These are phyloP conservation scores for Syzygium oleosum DNA, from an alignment of 345 rosid species.

Conservation along the genomic window DNA sequence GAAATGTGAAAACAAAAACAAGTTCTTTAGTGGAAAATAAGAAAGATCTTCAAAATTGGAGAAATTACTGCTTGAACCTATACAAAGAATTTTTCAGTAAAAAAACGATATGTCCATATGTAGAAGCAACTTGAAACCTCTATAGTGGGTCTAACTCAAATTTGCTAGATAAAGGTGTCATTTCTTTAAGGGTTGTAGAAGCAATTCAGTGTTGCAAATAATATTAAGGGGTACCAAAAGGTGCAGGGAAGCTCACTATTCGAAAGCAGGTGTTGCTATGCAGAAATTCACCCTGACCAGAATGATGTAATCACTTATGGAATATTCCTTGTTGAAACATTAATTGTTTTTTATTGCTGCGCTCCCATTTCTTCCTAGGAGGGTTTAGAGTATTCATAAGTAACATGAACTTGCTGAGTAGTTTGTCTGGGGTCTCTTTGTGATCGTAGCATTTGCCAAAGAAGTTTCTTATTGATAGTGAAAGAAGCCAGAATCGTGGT, in stretches of 20 bases:
- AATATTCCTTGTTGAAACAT: background rate
- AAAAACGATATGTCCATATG: background rate
- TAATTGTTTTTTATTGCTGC: background rate
- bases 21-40: background rate
- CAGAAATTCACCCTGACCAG: background rate
- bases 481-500: background rate
- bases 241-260: background rate
- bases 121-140: background rate
- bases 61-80: background rate
- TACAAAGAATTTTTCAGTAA: background rate
- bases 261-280: background rate
- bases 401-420: background rate
- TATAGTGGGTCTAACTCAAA: background rate
- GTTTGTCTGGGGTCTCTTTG: background rate
- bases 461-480: background rate
- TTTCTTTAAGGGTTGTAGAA: background rate
- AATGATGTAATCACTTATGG: background rate
- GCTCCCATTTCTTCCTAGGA: background rate
- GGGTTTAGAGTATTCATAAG: background rate
- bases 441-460: background rate
- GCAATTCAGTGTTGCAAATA: background rate
- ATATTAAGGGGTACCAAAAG: background rate
- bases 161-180: background rate
- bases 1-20: background rate
- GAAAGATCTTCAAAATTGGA: background rate